phyloP scores from a whole-genome alignment of 202 grass and related monocot genomes.

The Schoenoplectus tabernaemontani region DNA sequence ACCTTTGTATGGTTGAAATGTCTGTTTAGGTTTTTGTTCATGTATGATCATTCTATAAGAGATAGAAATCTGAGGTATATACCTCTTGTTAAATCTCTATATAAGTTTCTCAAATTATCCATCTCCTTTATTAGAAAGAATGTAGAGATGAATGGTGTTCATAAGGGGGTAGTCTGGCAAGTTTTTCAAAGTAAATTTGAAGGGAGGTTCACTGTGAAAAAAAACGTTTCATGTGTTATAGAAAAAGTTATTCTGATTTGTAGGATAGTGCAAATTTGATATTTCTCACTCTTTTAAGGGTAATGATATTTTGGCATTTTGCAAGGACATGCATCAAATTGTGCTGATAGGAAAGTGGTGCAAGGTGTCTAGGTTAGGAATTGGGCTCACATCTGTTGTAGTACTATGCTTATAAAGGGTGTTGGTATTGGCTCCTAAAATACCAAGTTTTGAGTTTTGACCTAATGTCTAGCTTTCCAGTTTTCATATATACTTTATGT shows the following conservation, averaged over 20 bases:
- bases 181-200: not conserved
- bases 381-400: not conserved
- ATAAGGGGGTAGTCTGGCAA: not conserved
- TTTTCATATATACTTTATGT: not conserved
- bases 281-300: not conserved
- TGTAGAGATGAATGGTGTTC: not conserved
- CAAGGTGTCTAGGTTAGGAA: not conserved
- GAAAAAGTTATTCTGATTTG: not conserved
- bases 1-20: conserved; percentile 1
- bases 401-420: not conserved
- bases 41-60: not conserved
- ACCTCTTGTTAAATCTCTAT: not conserved
- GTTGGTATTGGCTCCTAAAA: not conserved
- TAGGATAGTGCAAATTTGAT: not conserved
- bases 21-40: not conserved
- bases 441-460: not conserved
- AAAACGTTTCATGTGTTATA: not conserved
- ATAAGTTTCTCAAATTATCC: not conserved
- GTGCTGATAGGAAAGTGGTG: not conserved
- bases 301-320: not conserved
- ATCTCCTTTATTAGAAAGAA: not conserved
- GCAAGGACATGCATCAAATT: not conserved
- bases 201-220: not conserved
- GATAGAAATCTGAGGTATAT: not conserved
- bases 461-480: not conserved